Conservation (phyloP, 75 land plant genomes). For the Cupressus sempervirens region DNA sequence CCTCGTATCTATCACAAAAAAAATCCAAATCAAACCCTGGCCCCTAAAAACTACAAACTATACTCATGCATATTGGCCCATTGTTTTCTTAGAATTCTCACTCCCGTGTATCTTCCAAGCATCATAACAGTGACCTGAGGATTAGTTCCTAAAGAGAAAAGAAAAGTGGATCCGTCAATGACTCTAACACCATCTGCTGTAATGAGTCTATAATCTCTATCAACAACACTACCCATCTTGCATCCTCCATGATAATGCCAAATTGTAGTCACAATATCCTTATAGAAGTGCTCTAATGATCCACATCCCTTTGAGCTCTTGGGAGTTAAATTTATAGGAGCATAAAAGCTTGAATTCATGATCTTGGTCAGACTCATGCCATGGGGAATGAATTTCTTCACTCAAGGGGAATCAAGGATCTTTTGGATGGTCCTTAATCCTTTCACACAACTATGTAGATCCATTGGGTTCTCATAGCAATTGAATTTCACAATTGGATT, state of each 20-base stretch:
- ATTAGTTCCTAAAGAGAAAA: too few species aligned
- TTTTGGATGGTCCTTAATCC: neutral
- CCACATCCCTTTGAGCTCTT: conserved; percentile 27
- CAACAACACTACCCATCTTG: conserved; percentile 66
- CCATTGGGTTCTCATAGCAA: neutral
- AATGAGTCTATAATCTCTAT: conserved; percentile 15
- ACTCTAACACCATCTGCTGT: too few species aligned
- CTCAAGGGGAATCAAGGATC: neutral
- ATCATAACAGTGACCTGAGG: too few species aligned
- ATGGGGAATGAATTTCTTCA: neutral
- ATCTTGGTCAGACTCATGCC: neutral
- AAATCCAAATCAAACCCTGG: too few species aligned
- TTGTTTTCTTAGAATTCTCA: neutral
- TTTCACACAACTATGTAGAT: neutral
- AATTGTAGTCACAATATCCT: conserved; percentile 66
- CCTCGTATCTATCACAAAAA: too few species aligned
- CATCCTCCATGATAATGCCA: conserved; percentile 94
- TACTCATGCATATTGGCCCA: neutral
- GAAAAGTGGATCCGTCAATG: too few species aligned
- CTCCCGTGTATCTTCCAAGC: conserved; percentile 44
- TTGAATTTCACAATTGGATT: neutral
- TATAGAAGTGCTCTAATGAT: conserved; percentile 56
- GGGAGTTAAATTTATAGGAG: conserved; percentile 19
- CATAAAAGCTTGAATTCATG: neutral
- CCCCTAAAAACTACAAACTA: neutral